Evolutionary conservation across 2,329 filamentous ascomycete species (phyloP).

Genomic region (Cladobotryum mycophilum): DNA sequence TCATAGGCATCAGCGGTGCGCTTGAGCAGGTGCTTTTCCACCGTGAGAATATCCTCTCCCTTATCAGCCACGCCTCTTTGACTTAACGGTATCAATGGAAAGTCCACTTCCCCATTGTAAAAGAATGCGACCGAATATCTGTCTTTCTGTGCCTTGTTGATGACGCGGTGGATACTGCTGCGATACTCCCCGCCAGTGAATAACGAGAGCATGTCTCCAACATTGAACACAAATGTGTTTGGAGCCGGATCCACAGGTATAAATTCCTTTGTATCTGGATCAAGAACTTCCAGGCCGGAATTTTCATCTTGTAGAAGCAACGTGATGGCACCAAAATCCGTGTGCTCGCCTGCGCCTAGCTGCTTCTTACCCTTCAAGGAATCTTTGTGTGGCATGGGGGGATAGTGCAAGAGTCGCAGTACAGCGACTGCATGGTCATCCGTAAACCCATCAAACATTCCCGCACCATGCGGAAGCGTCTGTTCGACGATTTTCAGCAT

Average conservation of each 20-base stretch:
- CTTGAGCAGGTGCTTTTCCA: no score
- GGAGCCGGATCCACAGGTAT: constrained; percentile 24
- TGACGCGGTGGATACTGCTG: constrained; percentile 24
- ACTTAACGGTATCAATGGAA: no score
- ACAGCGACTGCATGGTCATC: constrained; percentile 17
- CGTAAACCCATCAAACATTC: constrained; percentile 16
- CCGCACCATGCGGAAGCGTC: background rate
- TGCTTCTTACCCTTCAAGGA: background rate
- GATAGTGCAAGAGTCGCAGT: constrained; percentile 12
- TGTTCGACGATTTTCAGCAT: background rate
- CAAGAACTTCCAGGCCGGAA: constrained; percentile 24
- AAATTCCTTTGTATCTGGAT: constrained; percentile 20
- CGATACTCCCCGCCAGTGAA: constrained; percentile 24
- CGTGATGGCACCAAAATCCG: constrained; percentile 25
- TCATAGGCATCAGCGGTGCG: no score
- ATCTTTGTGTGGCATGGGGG: background rate
- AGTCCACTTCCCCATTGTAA: no score
- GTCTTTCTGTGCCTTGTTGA: constrained; percentile 11
- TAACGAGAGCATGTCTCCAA: constrained; percentile 30
- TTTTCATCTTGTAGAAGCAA: constrained; percentile 25
- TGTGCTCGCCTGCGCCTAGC: constrained; percentile 20
- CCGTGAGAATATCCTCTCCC: no score
- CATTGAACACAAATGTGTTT: constrained; percentile 31
- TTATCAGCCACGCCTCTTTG: no score
- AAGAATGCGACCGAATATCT: no score